These are phyloP conservation scores for Tulasnella sp. DNA, from an alignment of 768 basidiomycete species.

Conservation along the genomic window DNA sequence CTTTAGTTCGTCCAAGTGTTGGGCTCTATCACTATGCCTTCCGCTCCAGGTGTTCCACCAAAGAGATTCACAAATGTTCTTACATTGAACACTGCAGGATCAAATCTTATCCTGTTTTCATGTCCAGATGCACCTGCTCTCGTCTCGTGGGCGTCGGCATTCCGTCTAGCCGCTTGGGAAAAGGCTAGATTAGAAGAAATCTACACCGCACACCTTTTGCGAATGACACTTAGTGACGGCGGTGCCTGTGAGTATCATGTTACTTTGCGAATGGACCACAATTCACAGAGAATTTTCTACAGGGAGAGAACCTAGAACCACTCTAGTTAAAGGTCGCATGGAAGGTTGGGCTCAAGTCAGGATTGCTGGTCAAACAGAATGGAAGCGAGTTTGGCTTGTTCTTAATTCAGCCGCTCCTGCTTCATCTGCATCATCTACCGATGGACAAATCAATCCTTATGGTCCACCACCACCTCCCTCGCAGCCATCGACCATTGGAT, in stretches of 20 bases:
- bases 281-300: background rate
- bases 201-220: slow-evolving; percentile 86
- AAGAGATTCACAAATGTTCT: slow-evolving; percentile 65
- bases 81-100: slow-evolving; percentile 87
- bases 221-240: slow-evolving; percentile 49
- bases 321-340: slow-evolving; percentile 56
- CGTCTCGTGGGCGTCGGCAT: slow-evolving; percentile 80
- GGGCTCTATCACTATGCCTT: slow-evolving; percentile 56
- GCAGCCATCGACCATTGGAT: slow-evolving; percentile 23
- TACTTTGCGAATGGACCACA: background rate
- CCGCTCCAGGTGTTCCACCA: slow-evolving; percentile 29
- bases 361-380: slow-evolving; percentile 93
- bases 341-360: slow-evolving; percentile 89
- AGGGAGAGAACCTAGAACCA: slow-evolving; percentile 43
- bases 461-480: slow-evolving; percentile 8
- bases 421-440: background rate
- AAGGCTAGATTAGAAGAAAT: slow-evolving; percentile 92
- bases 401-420: slow-evolving; percentile 31
- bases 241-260: slow-evolving; percentile 23
- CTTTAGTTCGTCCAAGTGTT: slow-evolving; percentile 63
- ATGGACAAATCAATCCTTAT: slow-evolving; percentile 1
- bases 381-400: slow-evolving; percentile 85
- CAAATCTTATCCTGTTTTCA: slow-evolving; percentile 78
- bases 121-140: slow-evolving; percentile 59
- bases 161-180: slow-evolving; percentile 88